A percentile compares a stretch with the other conserved stretches of the same genome.
phyloP scores from a whole-genome alignment of 2,329 filamentous ascomycete genomes.

The Lecanicillium sp. region DNA sequence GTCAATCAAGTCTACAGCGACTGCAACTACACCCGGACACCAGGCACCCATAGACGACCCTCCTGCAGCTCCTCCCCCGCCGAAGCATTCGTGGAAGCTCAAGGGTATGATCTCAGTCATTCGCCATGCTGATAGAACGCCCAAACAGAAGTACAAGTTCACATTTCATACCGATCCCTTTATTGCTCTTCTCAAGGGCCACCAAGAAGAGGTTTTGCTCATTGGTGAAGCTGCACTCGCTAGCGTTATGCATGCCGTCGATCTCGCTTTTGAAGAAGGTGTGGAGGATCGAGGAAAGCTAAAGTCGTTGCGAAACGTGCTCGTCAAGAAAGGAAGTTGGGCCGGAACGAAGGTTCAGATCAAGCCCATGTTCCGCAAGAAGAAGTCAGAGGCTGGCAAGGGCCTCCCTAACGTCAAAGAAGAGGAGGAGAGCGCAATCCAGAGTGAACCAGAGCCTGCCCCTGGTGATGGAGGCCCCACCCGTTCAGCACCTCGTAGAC shows the following conservation, averaged over 20 bases:
- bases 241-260: constrained; percentile 85
- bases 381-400: constrained; percentile 54
- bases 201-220: constrained; percentile 91
- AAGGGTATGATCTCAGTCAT: constrained; percentile 98
- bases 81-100: constrained; percentile 94
- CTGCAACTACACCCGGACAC: constrained; percentile 20
- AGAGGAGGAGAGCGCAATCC: constrained; percentile 20
- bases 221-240: constrained; percentile 85
- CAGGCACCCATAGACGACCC: constrained; percentile 26
- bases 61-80: constrained; percentile 57
- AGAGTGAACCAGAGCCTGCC: constrained; percentile 19
- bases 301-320: constrained; percentile 74
- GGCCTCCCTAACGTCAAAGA: constrained; percentile 30
- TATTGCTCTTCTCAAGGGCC: constrained; percentile 87
- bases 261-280: constrained; percentile 68
- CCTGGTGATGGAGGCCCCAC: constrained; percentile 1
- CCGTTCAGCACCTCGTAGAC: constrained; percentile 49
- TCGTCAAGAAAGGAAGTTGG: constrained; percentile 90
- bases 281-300: constrained; percentile 84
- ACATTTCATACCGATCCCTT: constrained; percentile 97
- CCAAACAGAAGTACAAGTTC: constrained; percentile 99
- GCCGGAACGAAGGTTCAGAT: constrained; percentile 97
- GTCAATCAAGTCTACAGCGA: constrained; percentile 28
- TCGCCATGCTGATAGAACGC: constrained; percentile 91
- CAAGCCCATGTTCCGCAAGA: constrained; percentile 97